phyloP scores from a whole-genome alignment of 108 stramenopile genomes.

The Discostella stelligeroides region DNA sequence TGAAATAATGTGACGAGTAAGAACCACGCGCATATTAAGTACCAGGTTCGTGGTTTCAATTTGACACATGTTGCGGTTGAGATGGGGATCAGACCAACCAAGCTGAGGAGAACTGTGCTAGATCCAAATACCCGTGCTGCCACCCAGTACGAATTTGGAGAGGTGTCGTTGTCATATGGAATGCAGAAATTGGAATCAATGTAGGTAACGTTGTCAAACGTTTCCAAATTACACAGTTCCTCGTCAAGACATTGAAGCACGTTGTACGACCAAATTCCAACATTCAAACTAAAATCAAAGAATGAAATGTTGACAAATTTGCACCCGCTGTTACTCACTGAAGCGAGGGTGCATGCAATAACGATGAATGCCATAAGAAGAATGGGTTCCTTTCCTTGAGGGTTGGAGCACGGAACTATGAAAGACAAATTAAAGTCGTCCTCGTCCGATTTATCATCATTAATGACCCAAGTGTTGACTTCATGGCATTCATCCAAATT shows the following conservation, averaged over 20 bases:
- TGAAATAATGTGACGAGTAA: slow-evolving; percentile 30
- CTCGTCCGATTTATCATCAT: background rate
- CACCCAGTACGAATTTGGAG: slow-evolving; percentile 18
- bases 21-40: slow-evolving; percentile 7
- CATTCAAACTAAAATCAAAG: background rate
- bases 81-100: slow-evolving; percentile 28
- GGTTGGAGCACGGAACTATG: slow-evolving; percentile 9
- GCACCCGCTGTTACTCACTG: slow-evolving; percentile 4
- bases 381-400: slow-evolving; percentile 10
- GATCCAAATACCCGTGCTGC: slow-evolving; percentile 24
- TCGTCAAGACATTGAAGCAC: background rate
- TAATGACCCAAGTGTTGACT: slow-evolving; percentile 4
- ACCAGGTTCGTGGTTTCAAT: slow-evolving; percentile 36
- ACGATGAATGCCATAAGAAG: background rate
- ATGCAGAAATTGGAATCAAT: slow-evolving; percentile 23
- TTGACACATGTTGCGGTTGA: slow-evolving; percentile 40
- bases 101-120: slow-evolving; percentile 16
- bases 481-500: slow-evolving; percentile 31
- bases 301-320: slow-evolving; percentile 1
- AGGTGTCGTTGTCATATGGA: slow-evolving; percentile 10
- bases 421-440: background rate
- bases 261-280: slow-evolving; percentile 10
- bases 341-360: slow-evolving; percentile 1
- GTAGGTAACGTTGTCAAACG: slow-evolving; percentile 7
- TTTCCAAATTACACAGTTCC: slow-evolving; percentile 1